Percentiles rank a stretch among this genome's conserved stretches.
These are phyloP conservation scores for Ustilago sp. DNA, from an alignment of 1,284 basidiomycete species.

Conservation along the genomic window DNA sequence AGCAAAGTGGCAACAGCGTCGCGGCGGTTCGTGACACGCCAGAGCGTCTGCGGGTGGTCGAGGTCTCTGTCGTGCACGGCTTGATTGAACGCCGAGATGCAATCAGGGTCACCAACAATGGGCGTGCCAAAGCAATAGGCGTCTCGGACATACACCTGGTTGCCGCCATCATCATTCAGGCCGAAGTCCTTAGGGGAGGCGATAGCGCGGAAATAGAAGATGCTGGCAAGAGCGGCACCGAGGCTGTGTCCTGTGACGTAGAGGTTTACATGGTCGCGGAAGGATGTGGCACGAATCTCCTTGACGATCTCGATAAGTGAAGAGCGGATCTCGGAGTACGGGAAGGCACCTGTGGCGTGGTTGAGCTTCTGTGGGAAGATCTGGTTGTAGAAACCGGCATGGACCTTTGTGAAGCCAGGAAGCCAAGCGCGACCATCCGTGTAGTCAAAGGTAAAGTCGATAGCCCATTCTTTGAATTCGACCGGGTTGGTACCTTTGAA, in stretches of 20 bases:
- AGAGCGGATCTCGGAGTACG: slow-evolving; percentile 43
- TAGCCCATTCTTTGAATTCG: slow-evolving; percentile 70
- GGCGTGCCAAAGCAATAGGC: slow-evolving; percentile 55
- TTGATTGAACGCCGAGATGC: slow-evolving; percentile 46
- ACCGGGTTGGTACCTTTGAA: slow-evolving; percentile 69
- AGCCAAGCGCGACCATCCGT: slow-evolving; percentile 48
- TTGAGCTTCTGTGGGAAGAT: slow-evolving; percentile 47
- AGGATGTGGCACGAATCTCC: slow-evolving; percentile 27
- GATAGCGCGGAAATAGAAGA: slow-evolving; percentile 45
- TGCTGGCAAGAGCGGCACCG: slow-evolving; percentile 42
- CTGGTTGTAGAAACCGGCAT: slow-evolving; percentile 52
- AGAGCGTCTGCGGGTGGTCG: slow-evolving; percentile 41
- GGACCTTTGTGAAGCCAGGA: slow-evolving; percentile 46
- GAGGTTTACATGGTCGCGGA: slow-evolving; percentile 42
- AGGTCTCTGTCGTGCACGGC: slow-evolving; percentile 30
- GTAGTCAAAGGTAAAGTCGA: slow-evolving; percentile 65
- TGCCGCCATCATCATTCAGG: slow-evolving; percentile 19
- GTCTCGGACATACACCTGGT: slow-evolving; percentile 44
- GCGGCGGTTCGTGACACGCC: slow-evolving; percentile 47
- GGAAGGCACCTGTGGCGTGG: slow-evolving; percentile 31
- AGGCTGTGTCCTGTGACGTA: slow-evolving; percentile 49
- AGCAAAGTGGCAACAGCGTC: slow-evolving; percentile 51
- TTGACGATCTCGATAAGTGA: slow-evolving; percentile 31
- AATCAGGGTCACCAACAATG: slow-evolving; percentile 50
- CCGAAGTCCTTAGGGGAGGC: slow-evolving; percentile 49